phyloP scores from a whole-genome alignment of 2,329 filamentous ascomycete species.

The Alternaria infectoria region DNA sequence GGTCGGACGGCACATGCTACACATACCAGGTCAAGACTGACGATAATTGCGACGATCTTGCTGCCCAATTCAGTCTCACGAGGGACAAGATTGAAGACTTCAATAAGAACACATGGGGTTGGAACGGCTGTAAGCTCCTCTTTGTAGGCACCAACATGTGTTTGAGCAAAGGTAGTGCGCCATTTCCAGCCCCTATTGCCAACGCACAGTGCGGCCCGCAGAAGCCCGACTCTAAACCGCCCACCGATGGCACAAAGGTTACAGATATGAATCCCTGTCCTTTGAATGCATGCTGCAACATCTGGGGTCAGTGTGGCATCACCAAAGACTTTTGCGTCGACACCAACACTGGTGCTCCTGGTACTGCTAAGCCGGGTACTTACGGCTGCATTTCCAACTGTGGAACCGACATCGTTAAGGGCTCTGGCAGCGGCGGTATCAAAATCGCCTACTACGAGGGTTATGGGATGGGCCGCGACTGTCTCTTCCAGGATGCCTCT shows the following conservation, averaged over 20 bases:
- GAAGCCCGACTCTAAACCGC: conserved; percentile 46
- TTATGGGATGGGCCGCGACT: conserved; percentile 13
- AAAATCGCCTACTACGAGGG: conserved; percentile 20
- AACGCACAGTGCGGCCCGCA: conserved; percentile 57
- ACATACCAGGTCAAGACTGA: conserved; percentile 3
- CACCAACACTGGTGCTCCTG: conserved; percentile 5
- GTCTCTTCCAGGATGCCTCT: conserved; percentile 12
- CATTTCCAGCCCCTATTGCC: conserved; percentile 27
- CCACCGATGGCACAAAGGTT: conserved; percentile 38
- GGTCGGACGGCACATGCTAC: conserved; percentile 10
- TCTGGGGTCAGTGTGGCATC: conserved; percentile 26
- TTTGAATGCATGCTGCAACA: conserved; percentile 26
- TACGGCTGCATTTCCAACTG: conserved; percentile 24
- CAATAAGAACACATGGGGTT: conserved; percentile 24
- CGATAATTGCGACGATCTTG: conserved; percentile 16
- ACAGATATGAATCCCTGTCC: conserved; percentile 23
- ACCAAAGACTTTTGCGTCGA: conserved; percentile 21
- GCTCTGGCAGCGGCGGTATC: neutral
- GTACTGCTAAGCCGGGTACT: conserved; percentile 8
- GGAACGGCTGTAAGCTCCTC: conserved; percentile 19
- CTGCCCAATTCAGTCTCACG: neutral
- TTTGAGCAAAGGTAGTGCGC: conserved; percentile 11
- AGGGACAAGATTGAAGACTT: conserved; percentile 2
- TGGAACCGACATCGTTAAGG: conserved; percentile 21
- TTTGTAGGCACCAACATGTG: conserved; percentile 11